Evolutionary conservation across 2,329 filamentous ascomycete species (phyloP).

Genomic region (Exophiala viscosa): DNA sequence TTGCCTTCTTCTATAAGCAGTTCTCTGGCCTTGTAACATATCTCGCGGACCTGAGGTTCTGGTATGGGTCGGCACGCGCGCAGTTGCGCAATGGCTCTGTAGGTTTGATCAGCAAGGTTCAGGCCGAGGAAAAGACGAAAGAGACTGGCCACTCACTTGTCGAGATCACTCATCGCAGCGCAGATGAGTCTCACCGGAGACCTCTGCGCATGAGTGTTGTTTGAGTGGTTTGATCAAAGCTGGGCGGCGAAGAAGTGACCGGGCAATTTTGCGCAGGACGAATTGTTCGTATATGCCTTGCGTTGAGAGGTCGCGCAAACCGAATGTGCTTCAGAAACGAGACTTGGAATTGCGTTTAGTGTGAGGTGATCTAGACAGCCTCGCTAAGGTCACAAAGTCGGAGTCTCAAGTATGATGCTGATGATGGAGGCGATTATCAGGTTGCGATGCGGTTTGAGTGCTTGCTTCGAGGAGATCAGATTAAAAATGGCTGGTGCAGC

Average conservation of each 20-base stretch:
- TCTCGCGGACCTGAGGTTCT: conserved; percentile 88
- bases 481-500: not conserved
- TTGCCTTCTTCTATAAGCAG: conserved; percentile 96
- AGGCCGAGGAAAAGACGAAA: not conserved
- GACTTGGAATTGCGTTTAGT: too few species aligned
- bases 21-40: conserved; percentile 96
- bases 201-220: conserved; percentile 12
- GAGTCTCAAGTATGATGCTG: too few species aligned
- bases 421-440: not conserved
- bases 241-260: not conserved
- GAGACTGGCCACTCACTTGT: conserved; percentile 61
- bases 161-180: conserved; percentile 79
- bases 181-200: conserved; percentile 14
- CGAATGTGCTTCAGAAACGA: too few species aligned
- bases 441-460: not conserved
- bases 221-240: not conserved
- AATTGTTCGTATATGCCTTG: too few species aligned
- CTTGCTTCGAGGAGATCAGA: not conserved
- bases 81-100: conserved; percentile 90
- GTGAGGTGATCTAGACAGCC: too few species aligned
- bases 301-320: too few species aligned
- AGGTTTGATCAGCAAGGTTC: not conserved
- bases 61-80: conserved; percentile 95
- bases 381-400: too few species aligned
- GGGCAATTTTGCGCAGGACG: conserved; percentile 3